Percentiles rank a stretch among this genome's conserved stretches.
phyloP scores from a whole-genome alignment of 495 filamentous ascomycete genomes.

The Xylaria acuta region DNA sequence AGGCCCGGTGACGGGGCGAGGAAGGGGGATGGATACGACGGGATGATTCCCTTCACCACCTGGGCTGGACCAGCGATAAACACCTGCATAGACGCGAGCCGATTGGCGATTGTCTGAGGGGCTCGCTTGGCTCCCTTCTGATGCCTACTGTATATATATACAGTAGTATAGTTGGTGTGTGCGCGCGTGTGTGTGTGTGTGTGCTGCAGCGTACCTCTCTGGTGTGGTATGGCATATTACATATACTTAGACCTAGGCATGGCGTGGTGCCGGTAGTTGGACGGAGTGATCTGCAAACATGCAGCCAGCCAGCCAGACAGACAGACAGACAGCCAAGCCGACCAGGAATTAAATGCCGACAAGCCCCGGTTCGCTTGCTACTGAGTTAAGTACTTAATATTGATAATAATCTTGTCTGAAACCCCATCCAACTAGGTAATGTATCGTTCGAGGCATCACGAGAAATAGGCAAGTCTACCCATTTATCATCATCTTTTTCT shows the following conservation, averaged over 20 bases:
- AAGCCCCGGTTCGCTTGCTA: not conserved
- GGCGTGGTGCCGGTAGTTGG: constrained; percentile 20
- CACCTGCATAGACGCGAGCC: constrained; percentile 6
- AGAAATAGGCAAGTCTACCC: constrained; percentile 2
- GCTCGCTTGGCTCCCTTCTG: not conserved
- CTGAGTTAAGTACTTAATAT: not conserved
- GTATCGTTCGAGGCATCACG: not conserved
- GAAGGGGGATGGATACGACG: not conserved
- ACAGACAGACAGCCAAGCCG: not conserved
- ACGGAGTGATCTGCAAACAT: constrained; percentile 18
- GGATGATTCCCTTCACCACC: not conserved
- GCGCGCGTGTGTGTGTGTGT: too few species aligned
- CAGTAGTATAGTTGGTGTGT: not conserved
- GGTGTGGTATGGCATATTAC: too few species aligned
- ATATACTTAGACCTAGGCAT: not conserved
- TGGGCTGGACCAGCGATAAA: not conserved
- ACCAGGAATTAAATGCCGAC: not conserved
- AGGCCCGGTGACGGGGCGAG: not conserved
- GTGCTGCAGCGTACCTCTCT: not conserved
- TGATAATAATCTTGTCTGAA: not conserved
- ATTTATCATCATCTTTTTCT: not conserved
- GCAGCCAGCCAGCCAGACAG: constrained; percentile 1
- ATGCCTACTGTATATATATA: not conserved
- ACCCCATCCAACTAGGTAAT: not conserved
- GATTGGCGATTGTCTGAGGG: not conserved